Evolutionary conservation across 2,329 filamentous ascomycete species (phyloP).

Genomic region (Penicillium griseofulvum): DNA sequence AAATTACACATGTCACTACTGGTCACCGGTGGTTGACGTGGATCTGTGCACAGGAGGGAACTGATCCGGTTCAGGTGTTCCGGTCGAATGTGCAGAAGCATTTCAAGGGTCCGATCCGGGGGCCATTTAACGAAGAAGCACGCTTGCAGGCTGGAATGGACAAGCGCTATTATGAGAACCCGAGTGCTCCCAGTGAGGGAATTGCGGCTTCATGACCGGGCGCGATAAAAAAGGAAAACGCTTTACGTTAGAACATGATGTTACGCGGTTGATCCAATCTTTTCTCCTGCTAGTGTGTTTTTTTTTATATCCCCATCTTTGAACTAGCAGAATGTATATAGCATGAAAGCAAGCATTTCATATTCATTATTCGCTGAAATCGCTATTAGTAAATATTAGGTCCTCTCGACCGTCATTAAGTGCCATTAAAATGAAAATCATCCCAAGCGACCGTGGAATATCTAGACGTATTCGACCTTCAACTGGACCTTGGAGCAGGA

Average conservation of each 20-base stretch:
- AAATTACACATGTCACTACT: slow-evolving; percentile 51
- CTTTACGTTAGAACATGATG: slow-evolving; percentile 9
- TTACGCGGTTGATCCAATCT: neutral
- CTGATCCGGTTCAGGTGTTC: slow-evolving; percentile 48
- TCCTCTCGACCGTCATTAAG: neutral
- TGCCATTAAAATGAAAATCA: neutral
- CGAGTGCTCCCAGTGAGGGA: neutral
- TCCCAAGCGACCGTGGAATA: slow-evolving; percentile 3
- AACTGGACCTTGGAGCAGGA: slow-evolving; percentile 38
- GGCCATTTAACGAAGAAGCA: slow-evolving; percentile 48
- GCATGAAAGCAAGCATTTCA: slow-evolving; percentile 1
- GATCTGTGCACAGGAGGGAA: slow-evolving; percentile 48
- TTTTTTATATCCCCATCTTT: slow-evolving; percentile 9
- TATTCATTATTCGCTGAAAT: slow-evolving; percentile 4
- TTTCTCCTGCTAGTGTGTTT: slow-evolving; percentile 1
- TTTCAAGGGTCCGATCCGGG: slow-evolving; percentile 44
- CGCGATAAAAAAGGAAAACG: neutral
- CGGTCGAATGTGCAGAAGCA: slow-evolving; percentile 44
- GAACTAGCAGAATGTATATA: slow-evolving; percentile 6
- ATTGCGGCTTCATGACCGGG: slow-evolving; percentile 1
- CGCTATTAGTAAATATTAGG: slow-evolving; percentile 6
- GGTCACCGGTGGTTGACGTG: slow-evolving; percentile 49
- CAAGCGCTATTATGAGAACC: slow-evolving; percentile 42
- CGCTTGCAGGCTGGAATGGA: slow-evolving; percentile 48
- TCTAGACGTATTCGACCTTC: slow-evolving; percentile 24